Base-by-base conservation (phyloP, 2,329 filamentous ascomycete species). In the Aureobasidium sp. region DNA sequence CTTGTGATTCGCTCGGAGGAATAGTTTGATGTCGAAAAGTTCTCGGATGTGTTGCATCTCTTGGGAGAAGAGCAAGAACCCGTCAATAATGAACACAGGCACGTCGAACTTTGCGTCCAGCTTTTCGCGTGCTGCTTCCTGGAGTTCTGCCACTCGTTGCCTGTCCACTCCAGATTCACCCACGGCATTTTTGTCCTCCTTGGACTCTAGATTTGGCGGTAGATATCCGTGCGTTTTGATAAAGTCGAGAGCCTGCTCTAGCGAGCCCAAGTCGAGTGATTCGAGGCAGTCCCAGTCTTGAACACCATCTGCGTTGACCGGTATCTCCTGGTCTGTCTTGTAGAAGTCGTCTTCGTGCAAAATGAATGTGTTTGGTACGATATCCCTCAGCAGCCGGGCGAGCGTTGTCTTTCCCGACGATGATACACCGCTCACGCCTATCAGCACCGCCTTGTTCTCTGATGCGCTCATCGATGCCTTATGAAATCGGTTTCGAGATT, bases 341-440 rank as follows among this genome's bases (percentile, higher is more conserved):
- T 96, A 99, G 73, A 97, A 99, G 75, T 99, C 94, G 77, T 99
- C 94, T 73, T 96, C 86, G 73, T 99, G 94, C 25, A 99, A 82
- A 70, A 97, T 89, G 70, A 91, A 93, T 17, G 86, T 82, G 67
- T 82, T 79, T 27, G 74, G 68, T 70, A 97, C 91, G 67, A 96
- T 87, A 71, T 90, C 86, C 63, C 91, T 86, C 20, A 99, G 80
- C 14, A 97, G 81, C 2, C 93, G 85, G 22, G 91, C 89, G 15
- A 99, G 83, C 2, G 94, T 97, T 2, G 94, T 97, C 79, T 99
- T 99, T 64, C 94, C 94, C 69, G 89, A 93, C 3, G 89, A 96
- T 1, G 93, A 97, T 66, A 89, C 90, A 62, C 94, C 94, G 42
- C 90, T 95, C 63, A 97, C 86, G 64, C 87, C 91, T 61, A 97